Conservation (phyloP, 345 rosid species). For the Gossypium sturtianum region DNA sequence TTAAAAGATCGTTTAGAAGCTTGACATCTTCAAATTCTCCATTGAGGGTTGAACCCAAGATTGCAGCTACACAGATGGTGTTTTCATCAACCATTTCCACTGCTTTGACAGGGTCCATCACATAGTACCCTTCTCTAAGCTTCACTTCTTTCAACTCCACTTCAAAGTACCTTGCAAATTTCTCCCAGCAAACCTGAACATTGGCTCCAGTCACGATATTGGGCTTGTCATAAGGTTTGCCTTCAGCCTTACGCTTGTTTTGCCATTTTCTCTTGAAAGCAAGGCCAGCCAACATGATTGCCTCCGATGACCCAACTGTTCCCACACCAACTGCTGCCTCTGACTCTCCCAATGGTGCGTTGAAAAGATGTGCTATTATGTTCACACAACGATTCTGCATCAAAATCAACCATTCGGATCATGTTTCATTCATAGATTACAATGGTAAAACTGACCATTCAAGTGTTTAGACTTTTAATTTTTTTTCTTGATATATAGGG, state of each 20-base stretch:
- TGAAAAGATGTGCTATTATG: constrained; percentile 87
- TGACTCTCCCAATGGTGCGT: constrained; percentile 65
- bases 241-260: constrained; percentile 77
- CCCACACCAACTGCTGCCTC: constrained; percentile 90
- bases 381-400: constrained; percentile 91
- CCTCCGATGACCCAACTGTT: constrained; percentile 92
- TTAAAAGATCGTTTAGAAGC: constrained; percentile 65
- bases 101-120: constrained; percentile 89
- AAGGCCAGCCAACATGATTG: constrained; percentile 91
- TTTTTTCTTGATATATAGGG: not conserved
- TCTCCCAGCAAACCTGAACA: constrained; percentile 78
- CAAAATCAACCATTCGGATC: not conserved
- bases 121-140: constrained; percentile 53
- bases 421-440: not conserved
- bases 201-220: not conserved
- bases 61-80: constrained; percentile 96
- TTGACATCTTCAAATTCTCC: constrained; percentile 97
- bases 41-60: constrained; percentile 83
- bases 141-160: constrained; percentile 68
- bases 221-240: constrained; percentile 51
- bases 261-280: constrained; percentile 96
- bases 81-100: constrained; percentile 94
- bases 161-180: constrained; percentile 91
- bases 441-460: not conserved
- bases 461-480: too few species aligned